phyloP scores from a whole-genome alignment of 768 basidiomycete species.

The Lactifluus piperatus region DNA sequence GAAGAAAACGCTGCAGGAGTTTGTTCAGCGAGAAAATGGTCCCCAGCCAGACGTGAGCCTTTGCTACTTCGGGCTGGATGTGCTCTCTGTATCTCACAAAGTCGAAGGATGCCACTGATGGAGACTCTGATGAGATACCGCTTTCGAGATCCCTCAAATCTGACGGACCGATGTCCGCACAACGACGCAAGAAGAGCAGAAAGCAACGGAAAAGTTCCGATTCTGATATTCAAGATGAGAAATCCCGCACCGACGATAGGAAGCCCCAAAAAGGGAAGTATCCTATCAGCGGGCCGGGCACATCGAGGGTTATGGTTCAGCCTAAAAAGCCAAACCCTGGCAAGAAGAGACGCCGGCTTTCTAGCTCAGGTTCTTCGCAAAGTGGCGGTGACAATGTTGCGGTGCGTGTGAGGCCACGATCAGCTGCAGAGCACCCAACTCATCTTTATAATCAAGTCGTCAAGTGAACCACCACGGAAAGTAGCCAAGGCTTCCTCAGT shows the following conservation, averaged over 20 bases:
- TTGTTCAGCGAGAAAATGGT: constrained; percentile 8
- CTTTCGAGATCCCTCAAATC: not conserved
- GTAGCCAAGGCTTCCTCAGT: not conserved
- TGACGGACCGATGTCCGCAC: not conserved
- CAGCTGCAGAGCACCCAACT: not conserved
- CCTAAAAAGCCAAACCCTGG: not conserved
- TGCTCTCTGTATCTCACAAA: constrained; percentile 1
- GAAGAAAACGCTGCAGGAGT: constrained; percentile 21
- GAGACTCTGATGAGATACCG: constrained; percentile 15
- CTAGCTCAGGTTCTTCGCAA: not conserved
- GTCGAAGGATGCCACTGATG: not conserved
- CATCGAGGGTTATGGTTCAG: not conserved
- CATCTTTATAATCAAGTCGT: not conserved
- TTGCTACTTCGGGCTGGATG: not conserved
- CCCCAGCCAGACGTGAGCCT: constrained; percentile 14
- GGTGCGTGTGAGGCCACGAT: not conserved
- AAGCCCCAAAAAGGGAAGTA: not conserved
- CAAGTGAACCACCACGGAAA: not conserved
- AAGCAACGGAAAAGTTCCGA: not conserved
- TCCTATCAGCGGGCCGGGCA: not conserved
- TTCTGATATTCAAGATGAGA: not conserved
- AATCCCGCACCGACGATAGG: not conserved
- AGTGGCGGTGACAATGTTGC: not conserved
- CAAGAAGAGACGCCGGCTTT: constrained; percentile 3
- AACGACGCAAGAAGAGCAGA: not conserved